phyloP scores from a whole-genome alignment of 2,329 filamentous ascomycete species.

The Cladosporium colombiae region DNA sequence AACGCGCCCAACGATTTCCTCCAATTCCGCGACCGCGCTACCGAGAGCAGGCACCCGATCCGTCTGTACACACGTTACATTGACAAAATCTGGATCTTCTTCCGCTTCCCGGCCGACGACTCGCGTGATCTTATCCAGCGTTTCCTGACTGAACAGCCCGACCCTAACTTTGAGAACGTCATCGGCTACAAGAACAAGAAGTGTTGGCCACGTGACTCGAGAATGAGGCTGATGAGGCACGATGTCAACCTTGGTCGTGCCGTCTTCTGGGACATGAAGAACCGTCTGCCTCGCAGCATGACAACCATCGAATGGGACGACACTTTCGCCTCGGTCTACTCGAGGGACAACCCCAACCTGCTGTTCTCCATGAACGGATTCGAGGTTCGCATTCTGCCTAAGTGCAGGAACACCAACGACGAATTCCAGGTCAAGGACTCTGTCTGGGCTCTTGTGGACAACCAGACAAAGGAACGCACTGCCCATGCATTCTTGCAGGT shows the following conservation, averaged over 20 bases:
- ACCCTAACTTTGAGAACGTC: conserved; percentile 98
- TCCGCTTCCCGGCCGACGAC: conserved; percentile 90
- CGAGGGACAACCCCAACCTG: conserved; percentile 93
- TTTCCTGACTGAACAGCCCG: conserved; percentile 95
- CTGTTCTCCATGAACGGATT: conserved; percentile 98
- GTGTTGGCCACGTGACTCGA: conserved; percentile 96
- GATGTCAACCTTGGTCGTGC: conserved; percentile 97
- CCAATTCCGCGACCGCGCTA: conserved; percentile 91
- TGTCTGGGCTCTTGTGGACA: conserved; percentile 96
- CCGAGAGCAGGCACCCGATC: conserved; percentile 91
- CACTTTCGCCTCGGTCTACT: conserved; percentile 97
- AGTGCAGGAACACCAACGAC: conserved; percentile 91
- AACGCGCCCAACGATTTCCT: conserved; percentile 95
- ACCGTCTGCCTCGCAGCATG: conserved; percentile 86
- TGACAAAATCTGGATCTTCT: conserved; percentile 97
- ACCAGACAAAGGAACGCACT: conserved; percentile 93
- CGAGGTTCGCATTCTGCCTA: conserved; percentile 92
- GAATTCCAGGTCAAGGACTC: conserved; percentile 98
- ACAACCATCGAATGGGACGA: conserved; percentile 99
- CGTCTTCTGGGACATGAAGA: conserved; percentile 99
- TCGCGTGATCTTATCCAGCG: conserved; percentile 94
- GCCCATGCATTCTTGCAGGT: conserved; percentile 97
- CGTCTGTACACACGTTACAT: conserved; percentile 97
- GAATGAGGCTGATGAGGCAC: conserved; percentile 98
- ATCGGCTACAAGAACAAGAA: conserved; percentile 99